Evolutionary conservation across 139 green algal species (phyloP), one percentile per base, ranked within the genome.

Genomic region (Chloropicon primus): DNA sequence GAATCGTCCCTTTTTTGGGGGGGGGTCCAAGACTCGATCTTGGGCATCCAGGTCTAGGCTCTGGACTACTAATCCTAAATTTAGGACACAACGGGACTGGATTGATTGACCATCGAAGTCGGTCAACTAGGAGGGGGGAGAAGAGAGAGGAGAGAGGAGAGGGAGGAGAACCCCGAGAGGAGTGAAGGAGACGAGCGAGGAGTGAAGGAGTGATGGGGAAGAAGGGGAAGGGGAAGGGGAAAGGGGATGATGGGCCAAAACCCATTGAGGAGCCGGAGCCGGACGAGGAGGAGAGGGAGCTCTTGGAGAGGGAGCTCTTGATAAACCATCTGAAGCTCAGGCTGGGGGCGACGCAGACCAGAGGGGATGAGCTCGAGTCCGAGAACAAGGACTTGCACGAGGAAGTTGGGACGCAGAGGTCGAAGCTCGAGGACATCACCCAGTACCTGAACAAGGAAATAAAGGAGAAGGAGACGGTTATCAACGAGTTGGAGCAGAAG

Each of bases 271-370:
- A 25, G 1, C 80, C 86, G 22, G 77, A 79, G 3, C 75, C 75
- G 3, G 85, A 85, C 82, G 87, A 88, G 25, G 79, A 84, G 24
- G 87, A 90, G 77, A 83, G 85, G 21, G 88, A 92, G 72, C 81
- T 91, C 1, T 78, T 92, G 25, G 90, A 94, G 77, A 87, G 87
- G 76, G 89, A 93, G 81, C 84, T 94, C 1, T 80, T 91, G 2
- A 90, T 93, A 22, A 78, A 77, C 2, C 89, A 90, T 27, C 82
- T 94, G 0, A 91, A 89, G 72, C 88, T 84, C 25, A 90, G 89
- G 82, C 85, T 94, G 0, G 86, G 84, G 41, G 86, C 81, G 88
- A 27, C 91, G 24, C 87, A 93, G 77, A 83, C 88, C 22, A 74
- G 80, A 17, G 41, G 41, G 17, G 41, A 62, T 62, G 75, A 78